Evolutionary conservation across 2,329 filamentous ascomycete species (phyloP), one percentile per base, ranked within the genome.

Genomic region (Sporothrix pallida): DNA sequence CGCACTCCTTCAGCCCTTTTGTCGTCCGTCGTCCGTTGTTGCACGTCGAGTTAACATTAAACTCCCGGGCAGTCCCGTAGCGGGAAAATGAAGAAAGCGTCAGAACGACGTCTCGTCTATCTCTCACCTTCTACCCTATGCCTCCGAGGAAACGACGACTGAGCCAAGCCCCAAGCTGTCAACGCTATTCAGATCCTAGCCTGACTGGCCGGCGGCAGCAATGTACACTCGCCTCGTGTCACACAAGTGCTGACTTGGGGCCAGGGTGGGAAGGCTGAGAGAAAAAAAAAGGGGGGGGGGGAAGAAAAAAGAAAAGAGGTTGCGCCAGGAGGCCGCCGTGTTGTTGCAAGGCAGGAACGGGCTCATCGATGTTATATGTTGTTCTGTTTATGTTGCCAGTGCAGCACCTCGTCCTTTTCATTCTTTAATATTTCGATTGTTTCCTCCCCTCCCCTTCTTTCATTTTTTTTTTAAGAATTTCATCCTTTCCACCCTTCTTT

Each of bases 51-150:
- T 37, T 52, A 71, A 58, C 20, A 26, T 71, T 56, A 37, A 52
- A 52, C 52, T 65, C 58, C n/a, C 74, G 74, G 74, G 65, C 74
- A 69, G 73, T 71, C 75, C 72, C 68, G 72, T 73, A 23, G 74
- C 48, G 73, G 75, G 72, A 72, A 70, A 58, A 31, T 31, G n/a
- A 60, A 44, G 52, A 10, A 17, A 44, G 12, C n/a, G 23, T 15
- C 31, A 52, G 13, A 46, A 70, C 37, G 52, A 65, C 23, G 10
- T 42, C 46, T 20, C 8, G 31, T 7, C 31, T 7, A 37, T 37
- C 9, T 31, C 48, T 42, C 52, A 2, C 48, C 15, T 15, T 65
- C 62, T 65, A n/a, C 62, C 42, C 42, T 26, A 65, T 23, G 20
- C 15, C 42, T n/a, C 20, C 58, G 58, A 42, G 62, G 12, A 67